Evolutionary conservation across 2,329 filamentous ascomycete species (phyloP), one percentile per base, ranked within the genome.

Genomic region (Botryotinia narcissicola): DNA sequence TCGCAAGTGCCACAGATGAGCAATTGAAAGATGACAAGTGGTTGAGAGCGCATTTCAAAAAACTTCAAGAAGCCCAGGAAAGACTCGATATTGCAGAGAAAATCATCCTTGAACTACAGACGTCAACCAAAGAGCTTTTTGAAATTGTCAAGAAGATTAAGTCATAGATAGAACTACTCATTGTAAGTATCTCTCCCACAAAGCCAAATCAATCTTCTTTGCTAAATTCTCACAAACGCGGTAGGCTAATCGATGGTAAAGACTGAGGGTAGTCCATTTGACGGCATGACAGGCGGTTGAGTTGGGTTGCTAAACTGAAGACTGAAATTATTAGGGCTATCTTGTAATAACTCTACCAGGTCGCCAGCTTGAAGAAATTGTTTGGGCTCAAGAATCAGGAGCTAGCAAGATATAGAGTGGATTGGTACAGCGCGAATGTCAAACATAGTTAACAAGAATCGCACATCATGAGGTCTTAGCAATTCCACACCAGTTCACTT

Each of bases 221-320:
- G 18, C 16, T 32, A 6, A 57, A 57, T 46, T 8, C 18, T 22
- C 40, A 8, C 16, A 44, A 8, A 22, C 5, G n/a, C 1, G 1
- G 9, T 32, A 22, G 18, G n/a, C 40, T 63, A 32, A 46, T 8
- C 40, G 9, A 32, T 63, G 5, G n/a, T 20, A 29, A 32, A 63
- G 61, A 22, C 14, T 44, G 16, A 12, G 6, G n/a, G 12, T 44
- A 8, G 10, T 63, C n/a, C 16, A 32, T 44, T 44, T 20, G 4
- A 25, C 3, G 0, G n/a, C 6, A 29, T 16, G 3, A 29, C 14
- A 9, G n/a, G 14, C n/a, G 3, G n/a, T 18, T 44, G n/a, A n/a
- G n/a, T n/a, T 10, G 18, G n/a, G 29, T 9, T 29, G n/a, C n/a
- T 57, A 18, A 14, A n/a, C 1, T n/a, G 48, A 51, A 51, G 25